Evolutionary conservation across 2,329 filamentous ascomycete species (phyloP), one percentile per base, ranked within the genome.

Genomic region (Trichoderma hamatum): DNA sequence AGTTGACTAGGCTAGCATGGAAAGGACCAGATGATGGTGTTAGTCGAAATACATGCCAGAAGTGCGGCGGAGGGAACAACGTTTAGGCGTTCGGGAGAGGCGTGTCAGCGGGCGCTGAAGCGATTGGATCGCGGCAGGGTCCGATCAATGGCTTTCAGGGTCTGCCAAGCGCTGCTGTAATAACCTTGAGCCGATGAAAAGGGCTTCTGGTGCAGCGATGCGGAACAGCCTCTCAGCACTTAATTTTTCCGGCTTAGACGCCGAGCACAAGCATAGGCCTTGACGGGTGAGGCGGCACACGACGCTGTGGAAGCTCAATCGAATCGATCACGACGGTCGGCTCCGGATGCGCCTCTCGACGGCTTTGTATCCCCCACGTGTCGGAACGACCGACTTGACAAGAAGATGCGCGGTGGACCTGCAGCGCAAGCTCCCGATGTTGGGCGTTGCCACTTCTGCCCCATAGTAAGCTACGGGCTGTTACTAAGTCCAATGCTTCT

Each of bases 91-190:
- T 16, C 43, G 28, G 55, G 30, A 54, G 55, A 51, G 56, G 65
- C 65, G 58, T 68, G 65, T n/a, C 34, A 30, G 56, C 56, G 55
- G 56, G 43, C 56, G 65, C 32, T 34, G 30, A 28, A 13, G 16
- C 65, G 65, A 68, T 68, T 68, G 65, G 65, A 28, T 28, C 39
- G 65, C 65, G 56, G 49, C 19, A 52, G 24, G 55, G 54, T 36
- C 39, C 64, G 3, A 49, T 34, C 39, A 19, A n/a, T 24, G 4
- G 24, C 30, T 43, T 51, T 26, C 32, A 36, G 43, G 21, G 49
- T 16, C 11, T 30, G 30, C 30, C 30, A 30, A 7, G 30, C 30
- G 30, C 30, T 30, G 30, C 59, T 32, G 59, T 43, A n/a, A 43
- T 2, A 43, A 26, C 32, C 28, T 32, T 26, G 36, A 21, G 7